Base-by-base conservation (phyloP, 257 asterid genomes). In the Ilex asprella region DNA sequence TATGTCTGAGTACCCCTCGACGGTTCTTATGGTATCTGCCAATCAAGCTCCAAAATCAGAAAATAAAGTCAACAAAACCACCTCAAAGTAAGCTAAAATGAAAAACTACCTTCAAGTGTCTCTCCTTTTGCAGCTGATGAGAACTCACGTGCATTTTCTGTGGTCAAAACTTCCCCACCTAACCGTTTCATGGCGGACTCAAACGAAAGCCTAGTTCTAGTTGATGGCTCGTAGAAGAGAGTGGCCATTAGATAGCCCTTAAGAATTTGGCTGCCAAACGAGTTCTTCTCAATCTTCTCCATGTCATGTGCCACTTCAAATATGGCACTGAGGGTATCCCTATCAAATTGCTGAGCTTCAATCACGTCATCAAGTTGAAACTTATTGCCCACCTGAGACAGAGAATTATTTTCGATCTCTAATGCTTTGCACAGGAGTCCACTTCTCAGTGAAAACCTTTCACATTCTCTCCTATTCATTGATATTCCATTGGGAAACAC, bases 81-180 rank as follows among this genome's bases (percentile, higher is more conserved):
- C 12, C 60, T 43, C 54, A 41, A 65, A 64, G 30, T 12, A 73
- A 53, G 51, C 32, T 47, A 54, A 14, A 54, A 14, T 9, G 9
- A 29, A 12, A 8, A 31, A 65, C 60, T 76, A 91, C 95, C 96
- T 92, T 92, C 99, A 58, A 92, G 96, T 0, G 99, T 92, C 82
- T 92, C 97, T 56, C 97, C 99, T 76, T 92, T 92, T 16, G 99
- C 95, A 12, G 99, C 96, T 1, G 99, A 89, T 12, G 97, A 92
- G 75, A 92, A 89, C 73, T 92, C 96, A 0, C 96, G 91, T 30
- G 97, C 97, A 79, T 92, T 92, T 75, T 92, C 99, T 0, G 96
- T 92, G 2, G 98, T 92, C 72, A 92, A 72, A 47, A 89, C 98
- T 69, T 92, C 99, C 57, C 99, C 85, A 55, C 84, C 86, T 54